Evolutionary conservation across 2,329 filamentous ascomycete genomes (phyloP).

Genomic region (Chaetomiaceae sp.): DNA sequence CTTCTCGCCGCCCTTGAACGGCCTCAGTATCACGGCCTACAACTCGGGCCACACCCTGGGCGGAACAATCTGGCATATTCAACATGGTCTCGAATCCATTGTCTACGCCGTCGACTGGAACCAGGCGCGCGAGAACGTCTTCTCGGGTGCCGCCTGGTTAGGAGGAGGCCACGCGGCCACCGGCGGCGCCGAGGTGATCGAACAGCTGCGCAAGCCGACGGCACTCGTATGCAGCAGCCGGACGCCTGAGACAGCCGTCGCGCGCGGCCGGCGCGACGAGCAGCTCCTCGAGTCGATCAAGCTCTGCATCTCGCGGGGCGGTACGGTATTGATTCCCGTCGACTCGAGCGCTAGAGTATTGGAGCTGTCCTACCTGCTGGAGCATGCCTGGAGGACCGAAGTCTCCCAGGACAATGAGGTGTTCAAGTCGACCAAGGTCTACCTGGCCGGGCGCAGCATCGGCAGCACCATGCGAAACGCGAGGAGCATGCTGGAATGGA

Average conservation of each 20-base stretch:
- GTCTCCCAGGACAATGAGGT: conserved; percentile 46
- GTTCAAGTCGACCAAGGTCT: conserved; percentile 58
- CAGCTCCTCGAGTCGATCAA: conserved; percentile 77
- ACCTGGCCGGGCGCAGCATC: conserved; percentile 79
- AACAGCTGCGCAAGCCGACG: conserved; percentile 87
- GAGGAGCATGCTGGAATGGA: conserved; percentile 97
- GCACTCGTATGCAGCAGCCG: conserved; percentile 88
- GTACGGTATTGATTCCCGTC: conserved; percentile 87
- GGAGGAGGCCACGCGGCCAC: conserved; percentile 63
- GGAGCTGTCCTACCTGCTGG: conserved; percentile 85
- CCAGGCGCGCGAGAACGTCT: conserved; percentile 91
- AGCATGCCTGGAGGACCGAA: conserved; percentile 81
- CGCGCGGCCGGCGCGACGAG: conserved; percentile 77
- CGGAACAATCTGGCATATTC: conserved; percentile 98
- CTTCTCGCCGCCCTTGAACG: conserved; percentile 83
- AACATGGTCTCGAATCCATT: conserved; percentile 92
- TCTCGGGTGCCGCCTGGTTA: conserved; percentile 90
- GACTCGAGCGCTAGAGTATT: conserved; percentile 94
- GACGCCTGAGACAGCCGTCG: conserved; percentile 61
- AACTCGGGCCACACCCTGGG: conserved; percentile 93
- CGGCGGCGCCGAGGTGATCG: conserved; percentile 84
- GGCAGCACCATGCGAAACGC: conserved; percentile 87
- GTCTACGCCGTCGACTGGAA: conserved; percentile 99
- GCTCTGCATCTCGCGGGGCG: conserved; percentile 71
- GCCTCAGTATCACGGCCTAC: conserved; percentile 92